Base-by-base conservation (phyloP, 192 early-diverging fungal species). In the Podila epigama region DNA sequence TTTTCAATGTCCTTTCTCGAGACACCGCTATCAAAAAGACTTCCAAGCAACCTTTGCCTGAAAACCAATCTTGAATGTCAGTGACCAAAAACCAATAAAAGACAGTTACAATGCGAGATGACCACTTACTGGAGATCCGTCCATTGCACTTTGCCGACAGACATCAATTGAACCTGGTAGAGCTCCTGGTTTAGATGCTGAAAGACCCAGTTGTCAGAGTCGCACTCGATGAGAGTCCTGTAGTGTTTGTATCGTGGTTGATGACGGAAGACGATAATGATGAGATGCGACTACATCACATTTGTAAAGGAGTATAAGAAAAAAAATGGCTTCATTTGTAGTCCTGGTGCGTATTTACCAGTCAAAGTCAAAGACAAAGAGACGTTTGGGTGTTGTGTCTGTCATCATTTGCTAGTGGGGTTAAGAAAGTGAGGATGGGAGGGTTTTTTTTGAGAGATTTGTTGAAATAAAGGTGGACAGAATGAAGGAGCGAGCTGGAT, bases 321-420 rank as follows among this genome's bases (percentile, higher is more conserved):
- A n/a, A n/a, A n/a, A n/a, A n/a, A n/a, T n/a, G n/a, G n/a, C n/a
- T n/a, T n/a, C n/a, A n/a, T n/a, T n/a, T n/a, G n/a, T n/a, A n/a
- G n/a, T n/a, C n/a, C n/a, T n/a, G n/a, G n/a, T n/a, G n/a, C n/a
- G 35, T 62, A 0, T 36, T 44, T 83, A 89, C 88, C 89, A 90
- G 79, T 90, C 89, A 79, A 90, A 90, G 58, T 90, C 89, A 82
- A 90, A 90, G 13, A 87, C 86, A 32, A 85, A 79, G 42, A 90
- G 58, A 53, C 68, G 82, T 48, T 79, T 69, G 7, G 75, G 28
- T 16, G 60, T 68, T 51, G 66, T n/a, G 2, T 54, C 51, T 25
- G 60, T 60, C 72, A 77, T 64, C 28, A n/a, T 66, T 42, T 13
- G 12, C 37, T 18, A 65, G 50, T 25, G 10, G 12, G 20, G n/a